phyloP scores from a whole-genome alignment of 495 filamentous ascomycete species.

The Penicillium silybi region DNA sequence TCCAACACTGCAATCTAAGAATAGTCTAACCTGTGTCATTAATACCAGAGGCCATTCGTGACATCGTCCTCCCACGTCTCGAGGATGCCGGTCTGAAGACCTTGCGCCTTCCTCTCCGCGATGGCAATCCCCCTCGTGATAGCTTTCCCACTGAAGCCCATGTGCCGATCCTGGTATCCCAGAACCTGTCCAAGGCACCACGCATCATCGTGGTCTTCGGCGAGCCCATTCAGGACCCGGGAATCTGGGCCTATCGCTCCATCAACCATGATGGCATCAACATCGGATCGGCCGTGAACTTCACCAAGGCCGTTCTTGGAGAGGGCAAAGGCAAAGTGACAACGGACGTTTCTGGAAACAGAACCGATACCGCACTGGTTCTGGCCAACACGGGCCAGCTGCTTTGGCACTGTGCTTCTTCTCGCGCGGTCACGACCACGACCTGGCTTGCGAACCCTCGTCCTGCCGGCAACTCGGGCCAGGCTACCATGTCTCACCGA shows the following conservation, averaged over 20 bases:
- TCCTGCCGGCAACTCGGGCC: conserved; percentile 45
- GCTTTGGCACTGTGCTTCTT: conserved; percentile 58
- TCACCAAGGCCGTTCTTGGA: conserved; percentile 51
- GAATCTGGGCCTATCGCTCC: conserved; percentile 66
- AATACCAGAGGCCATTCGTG: conserved; percentile 57
- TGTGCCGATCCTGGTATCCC: conserved; percentile 63
- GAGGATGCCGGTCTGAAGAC: conserved; percentile 48
- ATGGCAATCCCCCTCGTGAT: neutral
- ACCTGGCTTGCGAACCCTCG: conserved; percentile 54
- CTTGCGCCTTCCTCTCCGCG: conserved; percentile 51
- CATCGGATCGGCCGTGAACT: conserved; percentile 58
- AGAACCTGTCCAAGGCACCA: conserved; percentile 51
- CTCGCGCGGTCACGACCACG: conserved; percentile 49
- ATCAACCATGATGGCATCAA: conserved; percentile 57
- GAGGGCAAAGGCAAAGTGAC: neutral
- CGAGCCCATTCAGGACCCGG: conserved; percentile 66
- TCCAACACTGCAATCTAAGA: neutral
- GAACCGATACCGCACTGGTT: conserved; percentile 44
- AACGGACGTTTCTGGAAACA: neutral
- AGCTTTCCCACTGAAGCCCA: conserved; percentile 43
- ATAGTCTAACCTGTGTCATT: neutral
- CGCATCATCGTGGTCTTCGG: conserved; percentile 74
- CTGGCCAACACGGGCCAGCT: conserved; percentile 71
- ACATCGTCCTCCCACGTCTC: conserved; percentile 59
- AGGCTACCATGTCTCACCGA: conserved; percentile 27